Conservation (phyloP, 2,329 filamentous ascomycete genomes). For the Phaeosphaeria sp. region DNA sequence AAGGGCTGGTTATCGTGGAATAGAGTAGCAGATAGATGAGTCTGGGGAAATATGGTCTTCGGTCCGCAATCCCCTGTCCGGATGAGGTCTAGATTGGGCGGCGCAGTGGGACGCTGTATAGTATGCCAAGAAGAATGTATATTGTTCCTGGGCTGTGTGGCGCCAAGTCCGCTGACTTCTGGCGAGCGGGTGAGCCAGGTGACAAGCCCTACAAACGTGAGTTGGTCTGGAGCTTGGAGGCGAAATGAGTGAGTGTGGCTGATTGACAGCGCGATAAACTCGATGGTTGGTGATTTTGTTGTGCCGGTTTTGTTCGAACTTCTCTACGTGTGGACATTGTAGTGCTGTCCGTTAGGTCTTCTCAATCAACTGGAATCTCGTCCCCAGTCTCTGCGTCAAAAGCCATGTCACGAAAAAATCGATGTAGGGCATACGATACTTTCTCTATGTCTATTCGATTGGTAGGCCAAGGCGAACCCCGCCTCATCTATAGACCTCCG, state of each 20-base stretch:
- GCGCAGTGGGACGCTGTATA: constrained; percentile 2
- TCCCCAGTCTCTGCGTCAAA: background rate
- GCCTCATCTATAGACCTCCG: background rate
- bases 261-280: background rate
- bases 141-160: too few species aligned
- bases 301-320: too few species aligned
- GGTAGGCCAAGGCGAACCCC: background rate
- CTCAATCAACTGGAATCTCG: too few species aligned
- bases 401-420: background rate
- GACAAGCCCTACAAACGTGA: background rate
- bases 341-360: too few species aligned
- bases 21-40: background rate
- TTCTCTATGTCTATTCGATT: background rate
- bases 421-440: background rate
- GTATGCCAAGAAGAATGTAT: constrained; percentile 8
- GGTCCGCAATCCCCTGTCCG: constrained; percentile 8
- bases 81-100: background rate
- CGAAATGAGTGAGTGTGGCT: background rate
- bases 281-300: too few species aligned
- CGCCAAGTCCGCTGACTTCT: background rate
- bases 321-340: too few species aligned
- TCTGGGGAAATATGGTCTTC: background rate
- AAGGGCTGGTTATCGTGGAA: background rate
- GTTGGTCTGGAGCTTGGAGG: background rate
- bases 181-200: background rate